Conservation (phyloP, 129 eudicot genomes). For the Centrapalus pauciflorus region DNA sequence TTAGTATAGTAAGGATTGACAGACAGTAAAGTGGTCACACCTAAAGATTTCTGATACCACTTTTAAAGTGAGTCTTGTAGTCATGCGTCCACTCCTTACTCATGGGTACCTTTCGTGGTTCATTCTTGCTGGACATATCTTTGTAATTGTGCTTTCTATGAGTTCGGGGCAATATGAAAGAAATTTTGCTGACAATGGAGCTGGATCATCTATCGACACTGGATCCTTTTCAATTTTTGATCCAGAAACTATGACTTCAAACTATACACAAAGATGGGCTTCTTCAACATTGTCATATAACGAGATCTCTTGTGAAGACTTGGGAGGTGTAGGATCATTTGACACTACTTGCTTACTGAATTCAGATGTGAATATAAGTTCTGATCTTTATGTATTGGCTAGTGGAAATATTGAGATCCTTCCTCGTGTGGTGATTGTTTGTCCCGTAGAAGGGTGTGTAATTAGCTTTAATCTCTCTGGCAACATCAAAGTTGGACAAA, state of each 20-base stretch:
- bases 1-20: constrained; percentile 7
- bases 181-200: constrained; percentile 6
- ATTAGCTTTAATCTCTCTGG: constrained; percentile 80
- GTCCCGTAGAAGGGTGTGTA: constrained; percentile 67
- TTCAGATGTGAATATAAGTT: constrained; percentile 32
- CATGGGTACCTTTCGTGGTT: constrained; percentile 45
- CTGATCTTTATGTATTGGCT: constrained; percentile 50
- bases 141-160: constrained; percentile 29
- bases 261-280: constrained; percentile 4
- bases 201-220: constrained; percentile 8
- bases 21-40: constrained; percentile 14
- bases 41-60: constrained; percentile 13
- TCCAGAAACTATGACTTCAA: constrained; percentile 4
- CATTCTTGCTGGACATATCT: constrained; percentile 48
- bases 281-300: constrained; percentile 20
- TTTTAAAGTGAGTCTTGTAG: constrained; percentile 10
- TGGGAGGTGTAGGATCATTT: constrained; percentile 85
- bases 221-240: constrained; percentile 10
- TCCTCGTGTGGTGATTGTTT: constrained; percentile 56
- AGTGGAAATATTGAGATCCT: constrained; percentile 81
- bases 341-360: constrained; percentile 75
- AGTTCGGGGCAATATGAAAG: constrained; percentile 24
- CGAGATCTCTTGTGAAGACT: constrained; percentile 55
- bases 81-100: constrained; percentile 48
- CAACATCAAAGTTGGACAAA: constrained; percentile 58